These are phyloP conservation scores for Aspergillus coremiiformis DNA, from an alignment of 495 filamentous ascomycete species.

Conservation along the genomic window DNA sequence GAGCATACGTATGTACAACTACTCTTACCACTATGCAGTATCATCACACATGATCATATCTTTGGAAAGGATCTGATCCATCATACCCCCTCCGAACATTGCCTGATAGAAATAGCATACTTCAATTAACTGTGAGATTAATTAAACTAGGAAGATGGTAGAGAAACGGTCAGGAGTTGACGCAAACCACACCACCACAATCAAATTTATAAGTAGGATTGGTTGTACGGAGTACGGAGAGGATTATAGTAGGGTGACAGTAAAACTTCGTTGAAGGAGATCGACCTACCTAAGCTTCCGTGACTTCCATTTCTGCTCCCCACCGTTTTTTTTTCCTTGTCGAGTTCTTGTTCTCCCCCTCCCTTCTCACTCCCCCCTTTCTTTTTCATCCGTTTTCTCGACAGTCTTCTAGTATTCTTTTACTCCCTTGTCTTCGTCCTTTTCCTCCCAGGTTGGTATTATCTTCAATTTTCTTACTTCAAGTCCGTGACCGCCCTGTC, in stretches of 20 bases:
- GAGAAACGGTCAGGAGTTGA: not conserved
- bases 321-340: not conserved
- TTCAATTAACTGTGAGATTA: not conserved
- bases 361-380: no score
- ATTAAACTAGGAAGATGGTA: not conserved
- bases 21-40: not conserved
- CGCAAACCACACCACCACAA: no score
- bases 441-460: not conserved
- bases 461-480: not conserved
- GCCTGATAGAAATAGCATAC: not conserved
- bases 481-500: not conserved
- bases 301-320: slow-evolving; percentile 1
- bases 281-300: slow-evolving; percentile 11
- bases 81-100: not conserved
- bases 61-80: not conserved
- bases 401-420: no score
- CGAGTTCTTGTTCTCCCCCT: not conserved
- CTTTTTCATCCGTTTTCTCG: no score
- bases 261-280: slow-evolving; percentile 5
- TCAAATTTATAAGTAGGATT: no score
- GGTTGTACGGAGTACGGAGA: no score
- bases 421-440: not conserved
- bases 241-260: not conserved
- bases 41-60: not conserved
- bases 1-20: no score